Base-by-base conservation (phyloP, 2,329 filamentous ascomycete genomes). In the Nothophoma quercina region DNA sequence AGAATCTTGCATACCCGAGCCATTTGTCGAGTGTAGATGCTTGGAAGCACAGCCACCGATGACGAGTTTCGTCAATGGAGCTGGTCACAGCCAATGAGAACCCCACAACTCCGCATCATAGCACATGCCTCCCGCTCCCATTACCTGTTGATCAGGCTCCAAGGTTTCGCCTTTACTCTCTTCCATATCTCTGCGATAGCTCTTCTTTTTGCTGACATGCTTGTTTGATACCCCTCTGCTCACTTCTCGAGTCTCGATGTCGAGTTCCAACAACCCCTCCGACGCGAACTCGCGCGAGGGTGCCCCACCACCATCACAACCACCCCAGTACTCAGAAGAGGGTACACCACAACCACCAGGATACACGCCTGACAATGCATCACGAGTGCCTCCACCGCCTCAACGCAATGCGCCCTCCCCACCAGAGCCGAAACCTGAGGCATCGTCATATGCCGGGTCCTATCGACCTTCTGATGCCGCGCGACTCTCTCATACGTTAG, bases 361-460 rank as follows among this genome's bases (percentile, higher is more conserved):
- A 18, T 49, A 54, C 23, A 29, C 42, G 22, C 43, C 54, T 38
- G 50, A 40, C 16, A 42, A 29, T 38, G 47, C 55, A 16, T 15
- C 58, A 33, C 49, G 40, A 30, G 35, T 44, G 9, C 38, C 34
- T 29, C 43, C 29, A 26, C 13, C 33, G 7, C 26, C 36, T 7
- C 35, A 52, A 7, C 51, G 30, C 21, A 39, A 51, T 22, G 50
- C 35, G 9, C 32, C 50, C 29, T 30, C 21, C 12, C 19, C 40
- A n/a, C 51, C 60, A 19, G 43, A 28, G 26, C 32, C 53, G 15
- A 70, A 71, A 38, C 58, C 60, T 21, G 67, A 71, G 40, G 64
- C 55, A 12, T 71, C 67, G 15, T 55, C 51, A 15, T 70, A 71
- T 46, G 56, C 44, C 4, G 58, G 66, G 54, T 63, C 66, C 9